These are phyloP conservation scores for Moesziomyces parantarcticus DNA, from an alignment of 1,284 basidiomycete genomes.

Conservation along the genomic window DNA sequence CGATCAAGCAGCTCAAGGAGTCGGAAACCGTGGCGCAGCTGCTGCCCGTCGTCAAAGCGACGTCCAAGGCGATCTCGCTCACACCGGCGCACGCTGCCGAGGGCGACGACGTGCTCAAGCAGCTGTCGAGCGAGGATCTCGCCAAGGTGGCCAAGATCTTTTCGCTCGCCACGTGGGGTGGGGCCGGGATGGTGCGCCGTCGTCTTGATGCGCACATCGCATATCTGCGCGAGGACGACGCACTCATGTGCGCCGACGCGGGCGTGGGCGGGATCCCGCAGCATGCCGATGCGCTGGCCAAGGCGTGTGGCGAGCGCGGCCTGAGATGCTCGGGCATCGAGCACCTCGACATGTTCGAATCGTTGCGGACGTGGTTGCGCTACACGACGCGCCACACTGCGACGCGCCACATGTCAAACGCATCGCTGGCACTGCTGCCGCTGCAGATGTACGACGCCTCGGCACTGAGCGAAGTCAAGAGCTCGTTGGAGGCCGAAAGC, in stretches of 20 bases:
- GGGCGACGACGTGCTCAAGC: constrained; percentile 13
- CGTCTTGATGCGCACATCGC: constrained; percentile 50
- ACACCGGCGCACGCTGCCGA: constrained; percentile 4
- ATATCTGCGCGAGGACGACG: constrained; percentile 53
- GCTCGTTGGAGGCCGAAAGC: constrained; percentile 26
- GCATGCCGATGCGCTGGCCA: constrained; percentile 44
- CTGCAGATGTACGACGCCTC: constrained; percentile 47
- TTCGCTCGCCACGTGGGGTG: constrained; percentile 56
- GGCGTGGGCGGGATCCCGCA: constrained; percentile 18
- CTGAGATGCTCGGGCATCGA: constrained; percentile 38
- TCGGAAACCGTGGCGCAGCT: constrained; percentile 31
- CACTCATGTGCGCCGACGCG: constrained; percentile 33
- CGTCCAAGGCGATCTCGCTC: constrained; percentile 1
- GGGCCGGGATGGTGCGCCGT: constrained; percentile 31
- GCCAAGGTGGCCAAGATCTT: constrained; percentile 40
- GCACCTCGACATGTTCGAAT: constrained; percentile 36
- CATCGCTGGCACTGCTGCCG: constrained; percentile 39
- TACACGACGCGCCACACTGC: constrained; percentile 32
- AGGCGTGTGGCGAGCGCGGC: constrained; percentile 57
- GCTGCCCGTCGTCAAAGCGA: constrained; percentile 15
- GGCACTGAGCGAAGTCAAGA: constrained; percentile 19
- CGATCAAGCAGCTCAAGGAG: constrained; percentile 27
- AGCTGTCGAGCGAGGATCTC: constrained; percentile 25
- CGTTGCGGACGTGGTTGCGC: constrained; percentile 32
- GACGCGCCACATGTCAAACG: constrained; percentile 7